A percentile compares a stretch with the other conserved stretches of the same genome.
phyloP scores from a whole-genome alignment of 2,329 filamentous ascomycete species.

The Penicillium palitans region DNA sequence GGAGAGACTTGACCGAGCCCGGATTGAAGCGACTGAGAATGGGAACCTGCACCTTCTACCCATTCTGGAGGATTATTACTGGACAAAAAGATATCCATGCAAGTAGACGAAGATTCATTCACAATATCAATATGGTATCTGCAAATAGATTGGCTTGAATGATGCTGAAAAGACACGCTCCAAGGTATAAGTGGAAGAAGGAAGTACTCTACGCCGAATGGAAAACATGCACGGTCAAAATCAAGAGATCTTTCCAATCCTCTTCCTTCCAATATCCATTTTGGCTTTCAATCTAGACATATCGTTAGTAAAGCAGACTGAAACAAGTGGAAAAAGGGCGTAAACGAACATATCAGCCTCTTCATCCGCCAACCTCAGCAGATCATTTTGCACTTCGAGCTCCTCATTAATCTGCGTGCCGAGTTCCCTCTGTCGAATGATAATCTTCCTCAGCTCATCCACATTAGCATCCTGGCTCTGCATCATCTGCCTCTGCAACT shows the following conservation, averaged over 20 bases:
- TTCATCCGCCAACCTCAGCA: constrained; percentile 59
- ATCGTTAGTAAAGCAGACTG: constrained; percentile 18
- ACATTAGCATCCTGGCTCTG: constrained; percentile 62
- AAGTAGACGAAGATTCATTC: not conserved
- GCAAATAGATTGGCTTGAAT: not conserved
- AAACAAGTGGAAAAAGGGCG: not conserved
- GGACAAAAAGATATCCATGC: not conserved
- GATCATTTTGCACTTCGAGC: constrained; percentile 61
- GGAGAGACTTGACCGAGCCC: not conserved
- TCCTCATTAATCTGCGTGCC: constrained; percentile 64
- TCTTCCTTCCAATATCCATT: constrained; percentile 50
- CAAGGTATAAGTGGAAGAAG: not conserved
- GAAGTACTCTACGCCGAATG: not conserved
- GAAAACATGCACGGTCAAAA: not conserved
- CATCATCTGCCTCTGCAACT: constrained; percentile 64
- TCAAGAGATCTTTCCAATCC: constrained; percentile 49
- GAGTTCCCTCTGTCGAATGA: constrained; percentile 61
- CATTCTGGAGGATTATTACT: not conserved
- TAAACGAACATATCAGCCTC: constrained; percentile 53
- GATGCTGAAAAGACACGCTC: not conserved
- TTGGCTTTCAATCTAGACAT: constrained; percentile 44
- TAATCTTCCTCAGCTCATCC: constrained; percentile 58
- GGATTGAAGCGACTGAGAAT: not conserved
- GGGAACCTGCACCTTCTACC: not conserved
- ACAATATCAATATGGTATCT: not conserved